phyloP scores from a whole-genome alignment of 2,329 filamentous ascomycete genomes.

The Westerdykella sp. region DNA sequence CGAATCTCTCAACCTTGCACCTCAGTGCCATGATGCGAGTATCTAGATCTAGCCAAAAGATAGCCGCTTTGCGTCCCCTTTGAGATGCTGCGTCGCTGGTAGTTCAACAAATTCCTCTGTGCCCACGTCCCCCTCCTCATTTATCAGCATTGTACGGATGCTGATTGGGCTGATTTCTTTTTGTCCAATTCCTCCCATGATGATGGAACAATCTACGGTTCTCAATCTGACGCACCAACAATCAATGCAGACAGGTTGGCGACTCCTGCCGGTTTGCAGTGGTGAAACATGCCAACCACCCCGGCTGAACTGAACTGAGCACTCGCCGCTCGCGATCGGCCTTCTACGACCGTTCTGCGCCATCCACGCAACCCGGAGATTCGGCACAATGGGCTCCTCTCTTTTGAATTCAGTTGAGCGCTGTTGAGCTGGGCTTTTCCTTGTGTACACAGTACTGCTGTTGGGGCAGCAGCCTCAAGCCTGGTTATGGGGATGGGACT shows the following conservation, averaged over 20 bases:
- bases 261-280: constrained; percentile 15
- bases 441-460: neutral
- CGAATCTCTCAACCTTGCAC: no score
- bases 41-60: neutral
- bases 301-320: constrained; percentile 21
- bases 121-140: neutral
- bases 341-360: constrained; percentile 4
- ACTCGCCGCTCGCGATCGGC: constrained; percentile 24
- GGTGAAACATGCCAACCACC: constrained; percentile 11
- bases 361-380: neutral
- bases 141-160: neutral
- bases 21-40: neutral
- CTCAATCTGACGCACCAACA: no score
- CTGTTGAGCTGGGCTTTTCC: neutral
- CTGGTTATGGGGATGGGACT: constrained; percentile 6
- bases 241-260: constrained; percentile 7
- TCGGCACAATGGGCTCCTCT: neutral
- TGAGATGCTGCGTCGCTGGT: no score
- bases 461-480: neutral
- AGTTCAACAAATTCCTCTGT: neutral
- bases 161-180: neutral
- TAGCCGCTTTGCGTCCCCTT: constrained; percentile 9
- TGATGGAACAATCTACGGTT: no score
- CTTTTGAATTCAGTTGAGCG: neutral
- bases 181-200: neutral